A percentile compares a stretch with the other conserved stretches of the same genome.
Conservation (phyloP, 2,329 filamentous ascomycete genomes). For the Aspergillus pseudonomiae region DNA sequence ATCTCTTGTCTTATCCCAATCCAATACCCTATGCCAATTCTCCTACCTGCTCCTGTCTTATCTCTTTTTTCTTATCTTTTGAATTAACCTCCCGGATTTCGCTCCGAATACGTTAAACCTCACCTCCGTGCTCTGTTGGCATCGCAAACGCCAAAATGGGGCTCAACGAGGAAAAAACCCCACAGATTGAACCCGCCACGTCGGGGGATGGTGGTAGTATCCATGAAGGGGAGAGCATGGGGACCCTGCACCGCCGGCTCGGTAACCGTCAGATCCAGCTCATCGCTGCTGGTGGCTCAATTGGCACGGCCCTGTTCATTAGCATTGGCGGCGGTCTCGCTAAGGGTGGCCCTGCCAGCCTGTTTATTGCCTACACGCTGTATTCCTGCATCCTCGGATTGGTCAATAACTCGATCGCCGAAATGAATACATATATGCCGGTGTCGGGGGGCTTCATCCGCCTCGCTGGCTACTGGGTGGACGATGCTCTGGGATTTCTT, state of each 20-base stretch:
- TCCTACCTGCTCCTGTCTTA: background rate
- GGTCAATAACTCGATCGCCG: slow-evolving; percentile 46
- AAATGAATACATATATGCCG: slow-evolving; percentile 51
- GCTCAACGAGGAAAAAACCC: background rate
- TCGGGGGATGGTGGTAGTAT: background rate
- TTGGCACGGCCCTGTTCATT: slow-evolving; percentile 44
- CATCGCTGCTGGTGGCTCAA: slow-evolving; percentile 46
- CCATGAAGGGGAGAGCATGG: background rate
- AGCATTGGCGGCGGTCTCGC: slow-evolving; percentile 43
- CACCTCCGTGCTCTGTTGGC: too few species aligned
- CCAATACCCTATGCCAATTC: background rate
- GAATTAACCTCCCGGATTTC: background rate
- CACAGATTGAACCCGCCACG: background rate
- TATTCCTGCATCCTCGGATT: slow-evolving; percentile 37
- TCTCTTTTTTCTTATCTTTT: background rate
- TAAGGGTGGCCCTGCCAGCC: slow-evolving; percentile 41
- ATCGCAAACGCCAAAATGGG: slow-evolving; percentile 1
- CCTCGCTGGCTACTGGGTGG: slow-evolving; percentile 49
- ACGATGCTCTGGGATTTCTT: slow-evolving; percentile 49
- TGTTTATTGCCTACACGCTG: slow-evolving; percentile 41
- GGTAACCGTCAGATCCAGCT: slow-evolving; percentile 25
- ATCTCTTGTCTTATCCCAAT: background rate
- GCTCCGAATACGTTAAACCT: background rate
- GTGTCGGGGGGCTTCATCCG: slow-evolving; percentile 46
- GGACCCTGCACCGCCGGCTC: slow-evolving; percentile 17